phyloP scores from a whole-genome alignment of 2,329 filamentous ascomycete genomes.

The Lecanicillium sp. region DNA sequence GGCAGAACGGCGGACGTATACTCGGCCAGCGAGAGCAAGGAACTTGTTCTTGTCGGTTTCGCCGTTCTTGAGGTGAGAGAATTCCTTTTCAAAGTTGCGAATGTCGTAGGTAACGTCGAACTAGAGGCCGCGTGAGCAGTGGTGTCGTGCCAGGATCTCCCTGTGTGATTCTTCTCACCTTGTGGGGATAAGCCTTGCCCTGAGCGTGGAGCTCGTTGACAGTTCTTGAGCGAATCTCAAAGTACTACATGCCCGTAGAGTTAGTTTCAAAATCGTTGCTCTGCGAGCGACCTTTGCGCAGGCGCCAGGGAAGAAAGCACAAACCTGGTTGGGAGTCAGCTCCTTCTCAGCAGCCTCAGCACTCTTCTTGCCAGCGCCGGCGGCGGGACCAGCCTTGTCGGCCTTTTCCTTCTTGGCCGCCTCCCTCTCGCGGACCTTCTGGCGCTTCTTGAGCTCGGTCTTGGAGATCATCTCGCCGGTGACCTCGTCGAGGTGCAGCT shows the following conservation, averaged over 20 bases:
- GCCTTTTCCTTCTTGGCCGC: constrained; percentile 83
- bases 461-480: constrained; percentile 85
- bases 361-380: constrained; percentile 35
- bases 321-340: constrained; percentile 46
- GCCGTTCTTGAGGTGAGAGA: constrained; percentile 77
- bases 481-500: constrained; percentile 82
- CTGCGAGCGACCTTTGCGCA: background rate
- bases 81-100: constrained; percentile 70
- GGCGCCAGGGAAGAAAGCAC: too few species aligned
- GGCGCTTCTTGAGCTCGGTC: constrained; percentile 86
- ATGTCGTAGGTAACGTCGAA: constrained; percentile 83
- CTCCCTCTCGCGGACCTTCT: constrained; percentile 84
- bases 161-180: too few species aligned
- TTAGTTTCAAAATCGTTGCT: too few species aligned
- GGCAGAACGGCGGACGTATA: constrained; percentile 79
- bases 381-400: constrained; percentile 68
- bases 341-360: constrained; percentile 59
- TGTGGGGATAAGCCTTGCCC: constrained; percentile 69
- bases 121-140: too few species aligned
- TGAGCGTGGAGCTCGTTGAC: constrained; percentile 44
- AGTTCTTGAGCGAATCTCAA: constrained; percentile 83
- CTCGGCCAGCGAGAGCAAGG: constrained; percentile 73
- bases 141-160: too few species aligned
- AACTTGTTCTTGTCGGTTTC: constrained; percentile 70
- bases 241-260: too few species aligned